phyloP scores from a whole-genome alignment of 306 rosid species.

The Cucurbita argyrosperma region DNA sequence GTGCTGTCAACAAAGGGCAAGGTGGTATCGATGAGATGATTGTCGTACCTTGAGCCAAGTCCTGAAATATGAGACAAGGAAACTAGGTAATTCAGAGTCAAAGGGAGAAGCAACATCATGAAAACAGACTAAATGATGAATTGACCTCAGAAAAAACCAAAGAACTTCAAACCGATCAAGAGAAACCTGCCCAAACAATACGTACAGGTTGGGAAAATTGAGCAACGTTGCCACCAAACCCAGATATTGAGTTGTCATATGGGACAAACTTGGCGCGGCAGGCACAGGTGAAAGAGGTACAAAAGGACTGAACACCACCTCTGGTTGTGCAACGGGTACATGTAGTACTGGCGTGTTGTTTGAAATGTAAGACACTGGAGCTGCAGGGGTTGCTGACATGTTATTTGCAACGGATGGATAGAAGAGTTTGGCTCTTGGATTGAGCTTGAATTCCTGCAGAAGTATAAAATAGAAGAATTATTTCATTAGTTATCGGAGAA shows the following conservation, averaged over 20 bases:
- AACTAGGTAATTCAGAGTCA: not conserved
- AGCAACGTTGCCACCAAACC: slow-evolving; percentile 49
- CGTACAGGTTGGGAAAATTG: slow-evolving; percentile 72
- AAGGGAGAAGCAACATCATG: not conserved
- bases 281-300: slow-evolving; percentile 44
- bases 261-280: slow-evolving; percentile 49
- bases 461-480: slow-evolving; percentile 8
- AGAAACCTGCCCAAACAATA: slow-evolving; percentile 12
- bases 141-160: not conserved
- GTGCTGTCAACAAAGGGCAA: slow-evolving; percentile 42
- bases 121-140: not conserved
- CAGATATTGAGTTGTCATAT: slow-evolving; percentile 38
- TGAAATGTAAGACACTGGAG: slow-evolving; percentile 50
- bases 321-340: slow-evolving; percentile 45
- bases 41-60: slow-evolving; percentile 47
- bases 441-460: slow-evolving; percentile 70
- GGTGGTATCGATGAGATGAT: slow-evolving; percentile 37
- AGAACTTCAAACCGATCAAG: not conserved
- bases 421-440: slow-evolving; percentile 79
- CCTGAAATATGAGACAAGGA: slow-evolving; percentile 36
- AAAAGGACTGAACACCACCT: slow-evolving; percentile 30
- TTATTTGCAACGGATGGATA: slow-evolving; percentile 48
- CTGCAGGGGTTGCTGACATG: slow-evolving; percentile 18
- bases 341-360: slow-evolving; percentile 33
- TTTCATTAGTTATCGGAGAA: not conserved